phyloP scores from a whole-genome alignment of 805 yeast species.

The Saccharomycopsis sp. region DNA sequence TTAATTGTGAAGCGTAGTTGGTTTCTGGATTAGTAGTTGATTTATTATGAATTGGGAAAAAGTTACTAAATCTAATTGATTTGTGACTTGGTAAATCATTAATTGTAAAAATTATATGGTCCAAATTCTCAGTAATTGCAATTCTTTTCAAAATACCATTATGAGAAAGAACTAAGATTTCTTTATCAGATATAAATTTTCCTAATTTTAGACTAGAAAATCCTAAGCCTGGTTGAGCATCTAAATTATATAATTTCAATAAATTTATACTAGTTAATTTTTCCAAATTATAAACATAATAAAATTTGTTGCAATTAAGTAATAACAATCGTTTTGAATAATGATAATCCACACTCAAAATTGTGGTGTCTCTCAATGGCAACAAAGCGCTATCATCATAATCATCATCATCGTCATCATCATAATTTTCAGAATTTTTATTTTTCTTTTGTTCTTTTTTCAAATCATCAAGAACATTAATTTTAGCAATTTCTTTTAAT shows the following conservation, averaged over 20 bases:
- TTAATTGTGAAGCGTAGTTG: neutral
- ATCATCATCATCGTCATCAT: slow-evolving; percentile 1
- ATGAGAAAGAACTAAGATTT: slow-evolving; percentile 4
- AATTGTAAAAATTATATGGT: neutral
- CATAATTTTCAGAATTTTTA: neutral
- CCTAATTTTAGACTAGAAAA: slow-evolving; percentile 7
- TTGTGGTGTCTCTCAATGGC: slow-evolving; percentile 17
- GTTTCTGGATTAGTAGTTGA: neutral
- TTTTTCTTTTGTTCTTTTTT: slow-evolving; percentile 1
- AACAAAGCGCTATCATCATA: slow-evolving; percentile 12
- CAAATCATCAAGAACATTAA: slow-evolving; percentile 13
- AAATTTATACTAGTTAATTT: neutral
- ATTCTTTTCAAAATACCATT: slow-evolving; percentile 5
- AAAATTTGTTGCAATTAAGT: slow-evolving; percentile 15
- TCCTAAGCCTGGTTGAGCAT: slow-evolving; percentile 1
- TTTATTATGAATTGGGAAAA: neutral
- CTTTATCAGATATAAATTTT: slow-evolving; percentile 2
- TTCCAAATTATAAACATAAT: slow-evolving; percentile 10
- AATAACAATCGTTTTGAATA: slow-evolving; percentile 2
- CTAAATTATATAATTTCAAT: slow-evolving; percentile 1
- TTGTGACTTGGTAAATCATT: slow-evolving; percentile 4
- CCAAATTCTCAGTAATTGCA: neutral
- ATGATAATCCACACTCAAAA: slow-evolving; percentile 7
- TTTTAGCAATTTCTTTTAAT: slow-evolving; percentile 4
- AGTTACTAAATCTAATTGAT: neutral